phyloP scores from a whole-genome alignment of 257 asterid genomes.

The Anisodus acutangulus region DNA sequence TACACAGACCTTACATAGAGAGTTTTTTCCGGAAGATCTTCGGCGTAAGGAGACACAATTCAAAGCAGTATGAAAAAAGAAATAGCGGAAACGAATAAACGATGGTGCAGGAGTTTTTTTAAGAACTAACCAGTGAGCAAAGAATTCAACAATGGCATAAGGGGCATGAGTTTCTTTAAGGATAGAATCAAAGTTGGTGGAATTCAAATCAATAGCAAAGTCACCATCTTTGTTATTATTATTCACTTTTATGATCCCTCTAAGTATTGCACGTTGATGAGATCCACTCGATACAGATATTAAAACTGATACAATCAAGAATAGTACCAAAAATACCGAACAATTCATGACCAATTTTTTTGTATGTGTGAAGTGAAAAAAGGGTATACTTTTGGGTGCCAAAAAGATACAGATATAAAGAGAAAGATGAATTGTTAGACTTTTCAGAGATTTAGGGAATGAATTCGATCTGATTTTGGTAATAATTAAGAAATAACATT shows the following conservation, averaged over 20 bases:
- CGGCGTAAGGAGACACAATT: too few species aligned
- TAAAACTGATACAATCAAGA: conserved; percentile 41
- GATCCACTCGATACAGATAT: conserved; percentile 53
- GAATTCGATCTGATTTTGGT: background rate
- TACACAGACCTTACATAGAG: too few species aligned
- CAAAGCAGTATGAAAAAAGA: too few species aligned
- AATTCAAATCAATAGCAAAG: conserved; percentile 71
- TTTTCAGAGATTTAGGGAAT: background rate
- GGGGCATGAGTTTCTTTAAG: conserved; percentile 72
- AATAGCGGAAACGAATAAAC: too few species aligned
- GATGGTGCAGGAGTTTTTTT: too few species aligned
- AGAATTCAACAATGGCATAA: conserved; percentile 81
- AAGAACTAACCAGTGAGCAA: conserved; percentile 75
- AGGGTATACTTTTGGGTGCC: background rate
- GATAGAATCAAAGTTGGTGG: conserved; percentile 69
- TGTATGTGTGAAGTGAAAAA: background rate
- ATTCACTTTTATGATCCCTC: conserved; percentile 47
- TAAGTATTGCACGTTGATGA: conserved; percentile 55
- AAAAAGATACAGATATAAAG: background rate
- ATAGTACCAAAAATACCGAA: conserved; percentile 35
- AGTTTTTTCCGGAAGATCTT: too few species aligned
- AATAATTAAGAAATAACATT: background rate
- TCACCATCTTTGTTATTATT: conserved; percentile 43
- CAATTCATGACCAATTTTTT: background rate
- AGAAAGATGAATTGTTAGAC: background rate